Evolutionary conservation across 1,284 basidiomycete species (phyloP), one percentile per base, ranked within the genome.

Genomic region (Rhodotorula sp.): DNA sequence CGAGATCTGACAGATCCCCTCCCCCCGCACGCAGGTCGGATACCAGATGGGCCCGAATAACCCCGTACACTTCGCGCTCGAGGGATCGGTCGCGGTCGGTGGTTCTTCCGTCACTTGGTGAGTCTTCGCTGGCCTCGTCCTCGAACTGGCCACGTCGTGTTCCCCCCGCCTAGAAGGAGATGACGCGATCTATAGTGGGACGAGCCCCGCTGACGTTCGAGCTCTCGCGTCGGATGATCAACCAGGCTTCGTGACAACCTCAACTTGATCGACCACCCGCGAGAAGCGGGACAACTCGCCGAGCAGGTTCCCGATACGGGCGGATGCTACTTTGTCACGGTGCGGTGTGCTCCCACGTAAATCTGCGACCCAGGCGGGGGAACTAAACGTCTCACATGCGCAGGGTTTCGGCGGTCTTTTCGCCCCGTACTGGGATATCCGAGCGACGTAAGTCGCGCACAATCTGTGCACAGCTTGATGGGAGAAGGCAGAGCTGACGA

Each of bases 311-410:
- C 88, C 23, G 88, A 90, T 79, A 90, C 92, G 0, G 95, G 91
- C 58, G 96, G 96, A n/a, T 86, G 97, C 51, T 97, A 93, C 84
- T 99, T 99, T 79, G 96, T 99, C 54, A 96, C 96, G 1, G 95
- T 98, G 84, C 91, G 90, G 66, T 29, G 4, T 14, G 21, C 87
- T 96, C 58, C 93, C 3, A 14, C 51, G 3, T 21, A 1, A 5
- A 93, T 1, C 12, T 63, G 52, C 4, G 26, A 87, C 97, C 54
- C 92, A 92, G 23, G 46, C 92, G 57, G 69, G 69, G 4, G 15
- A 29, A 6, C 76, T 47, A 76, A 77, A 48, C 74, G 76, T 48
- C 16, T 3, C 0, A 7, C 76, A 31, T 78, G 78, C 72, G 78
- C 68, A 81, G 80, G 82, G 81, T 21, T 83, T 83, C 77, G 77